Evolutionary conservation across 2,329 filamentous ascomycete genomes (phyloP).

Genomic region (Sarocladium brachiariae): DNA sequence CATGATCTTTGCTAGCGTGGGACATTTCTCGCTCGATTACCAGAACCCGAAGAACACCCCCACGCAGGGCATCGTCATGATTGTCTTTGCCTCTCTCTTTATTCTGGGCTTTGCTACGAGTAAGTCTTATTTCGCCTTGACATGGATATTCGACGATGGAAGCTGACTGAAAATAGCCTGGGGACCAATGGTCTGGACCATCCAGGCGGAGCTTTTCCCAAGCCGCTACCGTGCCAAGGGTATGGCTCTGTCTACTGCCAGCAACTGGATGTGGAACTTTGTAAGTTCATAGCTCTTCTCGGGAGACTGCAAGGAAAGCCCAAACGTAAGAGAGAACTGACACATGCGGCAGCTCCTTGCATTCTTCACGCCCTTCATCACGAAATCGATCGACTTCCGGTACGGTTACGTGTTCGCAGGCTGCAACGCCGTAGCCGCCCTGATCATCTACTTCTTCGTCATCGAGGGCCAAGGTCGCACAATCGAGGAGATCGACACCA

Average conservation of each 20-base stretch:
- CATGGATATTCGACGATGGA: background rate
- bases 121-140: background rate
- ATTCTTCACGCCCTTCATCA: constrained; percentile 79
- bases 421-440: constrained; percentile 57
- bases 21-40: constrained; percentile 39
- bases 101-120: constrained; percentile 59
- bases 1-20: constrained; percentile 48
- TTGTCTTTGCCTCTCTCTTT: constrained; percentile 57
- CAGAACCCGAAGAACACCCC: constrained; percentile 26
- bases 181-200: constrained; percentile 59
- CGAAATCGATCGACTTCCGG: constrained; percentile 59
- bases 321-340: background rate
- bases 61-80: constrained; percentile 50
- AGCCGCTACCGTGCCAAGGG: constrained; percentile 53
- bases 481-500: constrained; percentile 73
- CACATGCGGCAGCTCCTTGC: constrained; percentile 29
- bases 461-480: constrained; percentile 66
- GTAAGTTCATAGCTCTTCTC: too few relatives aligned
- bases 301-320: background rate
- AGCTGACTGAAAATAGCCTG: constrained; percentile 30
- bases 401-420: constrained; percentile 73
- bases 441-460: constrained; percentile 71
- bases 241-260: constrained; percentile 54
- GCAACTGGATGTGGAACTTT: constrained; percentile 70
- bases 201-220: constrained; percentile 59